These are phyloP conservation scores for Solanum tarapatanum DNA, from an alignment of 257 asterid genomes.

Conservation along the genomic window DNA sequence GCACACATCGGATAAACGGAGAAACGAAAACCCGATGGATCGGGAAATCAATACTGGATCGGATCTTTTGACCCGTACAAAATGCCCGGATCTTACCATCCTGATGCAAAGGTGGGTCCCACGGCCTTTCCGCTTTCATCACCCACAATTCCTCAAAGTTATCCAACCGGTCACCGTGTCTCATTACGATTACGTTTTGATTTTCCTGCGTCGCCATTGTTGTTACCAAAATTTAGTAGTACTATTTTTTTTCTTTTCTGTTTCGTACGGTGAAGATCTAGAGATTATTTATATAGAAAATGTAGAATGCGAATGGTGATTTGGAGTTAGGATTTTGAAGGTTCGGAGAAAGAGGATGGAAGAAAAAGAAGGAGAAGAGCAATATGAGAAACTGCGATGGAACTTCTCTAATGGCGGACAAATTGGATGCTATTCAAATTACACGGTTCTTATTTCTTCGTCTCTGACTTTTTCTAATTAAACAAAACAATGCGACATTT, in stretches of 20 bases:
- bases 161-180: constrained; percentile 91
- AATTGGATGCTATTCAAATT: background rate
- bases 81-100: constrained; percentile 71
- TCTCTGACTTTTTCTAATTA: background rate
- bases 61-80: constrained; percentile 49
- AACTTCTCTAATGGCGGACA: background rate
- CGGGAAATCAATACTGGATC: constrained; percentile 31
- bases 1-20: constrained; percentile 78
- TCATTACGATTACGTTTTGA: constrained; percentile 79
- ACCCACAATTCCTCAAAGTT: constrained; percentile 65
- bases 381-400: background rate
- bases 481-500: background rate
- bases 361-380: background rate
- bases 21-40: constrained; percentile 78
- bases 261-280: background rate
- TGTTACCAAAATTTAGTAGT: background rate
- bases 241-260: background rate
- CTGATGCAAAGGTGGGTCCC: constrained; percentile 86
- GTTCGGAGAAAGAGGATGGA: background rate
- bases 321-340: background rate
- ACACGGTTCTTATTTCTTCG: background rate
- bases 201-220: background rate
- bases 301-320: background rate
- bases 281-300: background rate
- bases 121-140: constrained; percentile 56